Evolutionary conservation across 2,329 filamentous ascomycete species (phyloP), one percentile per base, ranked within the genome.

Genomic region (Botryotinia narcissicola): DNA sequence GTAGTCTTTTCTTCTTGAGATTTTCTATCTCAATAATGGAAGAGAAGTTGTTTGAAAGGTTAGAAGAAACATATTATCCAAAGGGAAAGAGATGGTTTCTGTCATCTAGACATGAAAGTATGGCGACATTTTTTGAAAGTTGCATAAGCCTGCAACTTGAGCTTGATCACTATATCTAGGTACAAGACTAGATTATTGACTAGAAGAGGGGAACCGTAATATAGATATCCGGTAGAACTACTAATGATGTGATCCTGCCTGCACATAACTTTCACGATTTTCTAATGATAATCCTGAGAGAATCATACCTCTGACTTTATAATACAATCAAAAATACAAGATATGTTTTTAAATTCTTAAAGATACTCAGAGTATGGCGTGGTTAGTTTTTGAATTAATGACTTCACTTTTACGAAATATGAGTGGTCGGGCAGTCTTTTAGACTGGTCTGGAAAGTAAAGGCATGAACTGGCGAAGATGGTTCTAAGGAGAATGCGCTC

Each of bases 11-110:
- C 3, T 18, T 32, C 51, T 29, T 29, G 7, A 57, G 51, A 32
- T 9, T 2, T 9, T n/a, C 18, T 16, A 40, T 1, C 22, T n/a
- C 0, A 0, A 62, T 18, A 18, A 62, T n/a, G 0, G n/a, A 1
- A 42, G 18, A 5, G 3, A 63, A 9, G 14, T 10, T 4, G 4
- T 32, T 2, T 14, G 0, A 46, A 1, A 8, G 4, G 25, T 22
- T 25, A 20, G 12, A 32, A 46, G 9, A 12, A 22, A 5, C n/a
- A 32, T 8, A 9, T 4, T 5, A 16, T 20, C 32, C 18, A 25
- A 46, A 46, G 29, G 20, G 9, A 64, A 42, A 35, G 29, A 4
- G 4, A 10, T 10, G 42, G 12, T 46, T 64, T 46, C 29, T 6
- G 8, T 14, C 10, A 12, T 22, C 18, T 16, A 25, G 40, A 22